Evolutionary conservation across 2,329 filamentous ascomycete genomes (phyloP).

Genomic region (Alternaria brassicae): DNA sequence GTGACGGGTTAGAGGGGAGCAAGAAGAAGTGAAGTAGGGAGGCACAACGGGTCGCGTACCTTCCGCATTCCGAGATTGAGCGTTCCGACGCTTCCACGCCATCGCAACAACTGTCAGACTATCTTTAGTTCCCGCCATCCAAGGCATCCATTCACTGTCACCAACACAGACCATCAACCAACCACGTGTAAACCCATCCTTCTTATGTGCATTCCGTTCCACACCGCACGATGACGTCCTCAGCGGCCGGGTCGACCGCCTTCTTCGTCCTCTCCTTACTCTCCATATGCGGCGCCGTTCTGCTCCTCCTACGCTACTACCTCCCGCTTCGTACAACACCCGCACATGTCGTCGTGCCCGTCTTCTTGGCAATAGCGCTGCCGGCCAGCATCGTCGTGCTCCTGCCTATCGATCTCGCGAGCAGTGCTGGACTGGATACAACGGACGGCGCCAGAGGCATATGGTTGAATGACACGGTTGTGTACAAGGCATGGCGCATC

Average conservation of each 20-base stretch:
- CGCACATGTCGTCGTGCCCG: constrained; percentile 85
- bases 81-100: constrained; percentile 23
- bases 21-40: not conserved
- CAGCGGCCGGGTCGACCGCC: constrained; percentile 77
- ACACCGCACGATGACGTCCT: constrained; percentile 54
- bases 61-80: constrained; percentile 29
- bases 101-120: constrained; percentile 11
- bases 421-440: constrained; percentile 72
- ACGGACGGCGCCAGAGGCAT: constrained; percentile 78
- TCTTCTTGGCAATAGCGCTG: constrained; percentile 94
- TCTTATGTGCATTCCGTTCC: constrained; percentile 26
- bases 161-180: constrained; percentile 8
- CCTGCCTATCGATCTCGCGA: constrained; percentile 94
- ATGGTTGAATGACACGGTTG: constrained; percentile 79
- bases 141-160: constrained; percentile 2
- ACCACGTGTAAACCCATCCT: constrained; percentile 5
- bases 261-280: constrained; percentile 78
- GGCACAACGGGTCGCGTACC: constrained; percentile 16
- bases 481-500: constrained; percentile 91
- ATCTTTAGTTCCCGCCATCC: constrained; percentile 2
- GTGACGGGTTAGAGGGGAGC: not conserved
- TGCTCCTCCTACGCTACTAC: constrained; percentile 87
- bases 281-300: constrained; percentile 75
- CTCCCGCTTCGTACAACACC: constrained; percentile 90
- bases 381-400: constrained; percentile 90